phyloP scores from a whole-genome alignment of 1,284 basidiomycete genomes.

The Naganishia sp. region DNA sequence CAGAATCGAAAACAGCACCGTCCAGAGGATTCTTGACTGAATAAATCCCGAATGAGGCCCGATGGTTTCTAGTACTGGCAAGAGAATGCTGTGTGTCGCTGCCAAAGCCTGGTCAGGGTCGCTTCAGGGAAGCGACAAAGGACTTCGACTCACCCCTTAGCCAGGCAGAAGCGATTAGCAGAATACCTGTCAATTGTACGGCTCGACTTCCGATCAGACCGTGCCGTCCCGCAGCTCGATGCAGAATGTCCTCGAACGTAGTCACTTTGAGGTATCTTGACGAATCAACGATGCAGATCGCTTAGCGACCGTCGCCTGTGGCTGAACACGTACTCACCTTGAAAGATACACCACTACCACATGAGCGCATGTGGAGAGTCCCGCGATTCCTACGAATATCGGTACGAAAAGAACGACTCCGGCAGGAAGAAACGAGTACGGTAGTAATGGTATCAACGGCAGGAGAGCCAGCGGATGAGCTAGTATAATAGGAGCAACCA shows the following conservation, averaged over 20 bases:
- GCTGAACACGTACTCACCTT: conserved; percentile 38
- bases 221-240: conserved; percentile 44
- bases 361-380: conserved; percentile 50
- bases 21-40: conserved; percentile 45
- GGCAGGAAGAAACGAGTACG: conserved; percentile 52
- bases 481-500: conserved; percentile 50
- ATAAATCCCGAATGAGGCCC: conserved; percentile 40
- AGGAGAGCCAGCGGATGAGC: conserved; percentile 52
- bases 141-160: conserved; percentile 42
- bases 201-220: conserved; percentile 46
- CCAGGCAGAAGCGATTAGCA: conserved; percentile 47
- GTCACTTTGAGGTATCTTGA: conserved; percentile 51
- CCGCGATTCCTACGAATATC: conserved; percentile 44
- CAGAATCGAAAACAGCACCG: conserved; percentile 41
- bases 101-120: background rate
- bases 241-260: conserved; percentile 51
- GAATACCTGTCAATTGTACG: conserved; percentile 42
- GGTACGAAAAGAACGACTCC: conserved; percentile 53
- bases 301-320: background rate
- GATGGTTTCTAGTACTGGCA: conserved; percentile 44
- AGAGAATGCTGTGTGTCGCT: conserved; percentile 47
- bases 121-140: background rate
- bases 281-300: background rate
- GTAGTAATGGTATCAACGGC: conserved; percentile 47
- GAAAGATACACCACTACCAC: conserved; percentile 54